Evolutionary conservation across 2,329 filamentous ascomycete species (phyloP).

Genomic region (Aureobasidium subglaciale): DNA sequence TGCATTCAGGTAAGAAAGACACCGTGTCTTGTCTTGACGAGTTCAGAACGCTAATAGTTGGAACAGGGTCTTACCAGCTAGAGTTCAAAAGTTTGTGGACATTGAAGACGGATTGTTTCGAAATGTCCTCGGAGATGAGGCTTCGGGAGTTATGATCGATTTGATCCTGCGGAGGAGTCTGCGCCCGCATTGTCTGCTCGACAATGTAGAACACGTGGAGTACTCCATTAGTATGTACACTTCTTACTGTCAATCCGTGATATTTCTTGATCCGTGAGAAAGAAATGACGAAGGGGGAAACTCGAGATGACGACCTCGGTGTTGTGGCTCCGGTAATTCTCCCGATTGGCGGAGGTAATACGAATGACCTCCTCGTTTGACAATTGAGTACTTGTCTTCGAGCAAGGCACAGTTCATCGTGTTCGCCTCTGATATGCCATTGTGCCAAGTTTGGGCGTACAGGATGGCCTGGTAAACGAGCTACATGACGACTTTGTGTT

Average conservation of each 20-base stretch:
- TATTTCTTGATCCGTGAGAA: not conserved
- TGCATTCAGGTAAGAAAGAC: not conserved
- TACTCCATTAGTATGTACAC: too few relatives aligned
- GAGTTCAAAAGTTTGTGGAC: not conserved
- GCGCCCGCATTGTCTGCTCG: too few relatives aligned
- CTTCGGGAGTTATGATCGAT: too few relatives aligned
- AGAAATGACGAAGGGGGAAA: too few relatives aligned
- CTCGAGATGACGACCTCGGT: not conserved
- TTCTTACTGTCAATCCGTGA: too few relatives aligned
- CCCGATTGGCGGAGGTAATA: not conserved
- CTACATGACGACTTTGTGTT: not conserved
- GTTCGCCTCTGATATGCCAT: not conserved
- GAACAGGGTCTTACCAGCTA: slow-evolving; percentile 3
- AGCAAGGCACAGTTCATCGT: not conserved
- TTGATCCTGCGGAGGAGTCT: too few relatives aligned
- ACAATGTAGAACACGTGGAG: too few relatives aligned
- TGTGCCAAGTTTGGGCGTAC: not conserved
- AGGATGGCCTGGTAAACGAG: not conserved
- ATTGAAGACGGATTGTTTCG: not conserved
- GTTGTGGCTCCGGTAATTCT: not conserved
- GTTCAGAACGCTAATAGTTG: not conserved
- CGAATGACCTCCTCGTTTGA: not conserved
- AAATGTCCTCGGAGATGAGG: too few relatives aligned
- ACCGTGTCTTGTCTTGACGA: not conserved
- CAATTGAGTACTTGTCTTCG: not conserved